Evolutionary conservation across 306 rosid genomes (phyloP), one percentile per base, ranked within the genome.

Genomic region (Cercis canadensis): DNA sequence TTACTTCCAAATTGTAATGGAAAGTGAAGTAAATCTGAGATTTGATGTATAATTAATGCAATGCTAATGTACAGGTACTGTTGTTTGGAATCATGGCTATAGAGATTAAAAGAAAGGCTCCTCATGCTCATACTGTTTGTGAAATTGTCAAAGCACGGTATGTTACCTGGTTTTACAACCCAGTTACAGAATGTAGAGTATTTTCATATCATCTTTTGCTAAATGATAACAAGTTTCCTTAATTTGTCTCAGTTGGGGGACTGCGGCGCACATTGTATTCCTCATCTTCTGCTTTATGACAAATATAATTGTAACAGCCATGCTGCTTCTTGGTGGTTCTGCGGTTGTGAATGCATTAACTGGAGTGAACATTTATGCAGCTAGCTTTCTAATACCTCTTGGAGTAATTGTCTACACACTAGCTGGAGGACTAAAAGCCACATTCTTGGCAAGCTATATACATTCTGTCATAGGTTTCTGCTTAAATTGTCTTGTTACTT

Each of bases 41-140:
- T 16, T 63, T 61, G 19, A 39, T 49, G 5, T 15, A 31, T 33
- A 1, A 11, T 46, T 39, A 18, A 31, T 21, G 45, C 37, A 67
- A 15, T 63, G 52, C 11, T 47, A 47, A 53, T 75, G 58, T 51
- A 31, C 83, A 93, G 97, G 98, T 90, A 18, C 78, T 93, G 59
- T 73, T 93, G 82, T 93, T 93, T 74, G 98, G 98, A 72, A 6
- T 93, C 67, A 90, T 93, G 87, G 98, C 98, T 24, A 93, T 93
- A 76, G 98, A 93, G 93, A 88, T 93, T 57, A 93, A 93, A 82
- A 83, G 98, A 78, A 93, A 93, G 77, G 98, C 98, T 64, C 98
- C 96, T 57, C 77, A 87, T 79, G 97, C 97, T 71, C 98, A 93
- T 56, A 90, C 98, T 11, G 94, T 90, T 16, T 93, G 98, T 57